Evolutionary conservation across 495 filamentous ascomycete genomes (phyloP).

Genomic region (Geopyxis carbonaria): DNA sequence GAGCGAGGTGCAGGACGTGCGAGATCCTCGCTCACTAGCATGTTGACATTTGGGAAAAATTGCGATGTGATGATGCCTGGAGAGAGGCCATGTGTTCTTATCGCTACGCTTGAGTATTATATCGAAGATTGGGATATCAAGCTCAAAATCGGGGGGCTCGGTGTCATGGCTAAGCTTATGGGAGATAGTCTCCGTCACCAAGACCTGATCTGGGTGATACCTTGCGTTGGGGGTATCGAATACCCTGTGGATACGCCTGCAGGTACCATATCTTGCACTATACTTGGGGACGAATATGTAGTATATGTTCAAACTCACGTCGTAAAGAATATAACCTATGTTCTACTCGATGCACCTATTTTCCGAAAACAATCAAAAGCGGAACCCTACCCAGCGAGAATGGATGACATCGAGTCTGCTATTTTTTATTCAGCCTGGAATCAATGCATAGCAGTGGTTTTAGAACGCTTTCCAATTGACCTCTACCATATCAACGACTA

Average conservation of each 20-base stretch:
- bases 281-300: slow-evolving; percentile 48
- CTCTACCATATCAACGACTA: too few relatives aligned
- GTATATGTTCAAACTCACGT: slow-evolving; percentile 50
- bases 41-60: too few relatives aligned
- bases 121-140: slow-evolving; percentile 57
- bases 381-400: slow-evolving; percentile 53
- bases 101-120: slow-evolving; percentile 59
- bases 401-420: slow-evolving; percentile 66
- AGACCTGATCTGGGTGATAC: slow-evolving; percentile 59
- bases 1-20: too few relatives aligned
- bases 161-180: slow-evolving; percentile 57
- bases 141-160: slow-evolving; percentile 57
- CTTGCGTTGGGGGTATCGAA: slow-evolving; percentile 51
- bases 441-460: too few relatives aligned
- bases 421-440: too few relatives aligned
- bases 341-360: slow-evolving; percentile 51
- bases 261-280: slow-evolving; percentile 46
- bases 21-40: too few relatives aligned
- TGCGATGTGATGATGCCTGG: slow-evolving; percentile 37
- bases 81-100: slow-evolving; percentile 39
- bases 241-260: slow-evolving; percentile 42
- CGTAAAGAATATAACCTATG: slow-evolving; percentile 52
- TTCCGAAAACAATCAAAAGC: slow-evolving; percentile 51
- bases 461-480: too few relatives aligned
- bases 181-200: slow-evolving; percentile 49